phyloP scores from a whole-genome alignment of 176 grass and related monocot genomes.

The Calamus simplicifolius region DNA sequence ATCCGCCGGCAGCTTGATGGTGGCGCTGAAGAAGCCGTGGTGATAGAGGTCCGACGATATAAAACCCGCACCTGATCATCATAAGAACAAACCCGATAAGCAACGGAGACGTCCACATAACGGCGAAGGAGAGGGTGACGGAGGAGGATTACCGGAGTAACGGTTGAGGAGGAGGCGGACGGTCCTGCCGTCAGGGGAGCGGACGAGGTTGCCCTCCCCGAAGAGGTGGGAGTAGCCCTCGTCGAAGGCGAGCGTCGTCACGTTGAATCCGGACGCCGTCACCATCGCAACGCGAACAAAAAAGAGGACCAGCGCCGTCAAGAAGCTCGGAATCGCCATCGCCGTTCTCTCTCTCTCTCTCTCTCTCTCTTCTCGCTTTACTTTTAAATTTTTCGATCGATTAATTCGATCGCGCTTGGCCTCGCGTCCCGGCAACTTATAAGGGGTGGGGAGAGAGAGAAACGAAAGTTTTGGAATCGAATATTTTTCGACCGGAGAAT shows the following conservation, averaged over 20 bases:
- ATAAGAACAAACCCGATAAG: not conserved
- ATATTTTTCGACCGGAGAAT: too few relatives aligned
- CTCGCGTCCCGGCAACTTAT: too few relatives aligned
- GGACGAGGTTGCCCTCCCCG: slow-evolving; percentile 58
- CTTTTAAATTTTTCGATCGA: too few relatives aligned
- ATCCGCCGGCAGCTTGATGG: slow-evolving; percentile 62
- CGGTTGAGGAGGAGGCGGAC: slow-evolving; percentile 63
- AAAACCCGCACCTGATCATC: slow-evolving; percentile 57
- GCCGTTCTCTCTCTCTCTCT: not conserved
- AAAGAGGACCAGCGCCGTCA: slow-evolving; percentile 17
- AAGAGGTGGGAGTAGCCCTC: slow-evolving; percentile 72
- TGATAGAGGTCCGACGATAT: slow-evolving; percentile 72
- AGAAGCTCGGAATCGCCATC: slow-evolving; percentile 18
- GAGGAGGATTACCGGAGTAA: slow-evolving; percentile 37
- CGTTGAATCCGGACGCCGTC: slow-evolving; percentile 28
- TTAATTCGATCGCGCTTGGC: too few relatives aligned
- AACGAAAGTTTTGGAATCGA: too few relatives aligned
- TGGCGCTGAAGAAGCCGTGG: slow-evolving; percentile 74
- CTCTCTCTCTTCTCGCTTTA: too few relatives aligned
- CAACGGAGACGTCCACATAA: not conserved
- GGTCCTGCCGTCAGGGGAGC: slow-evolving; percentile 29
- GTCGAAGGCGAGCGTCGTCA: slow-evolving; percentile 46
- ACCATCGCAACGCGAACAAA: slow-evolving; percentile 8
- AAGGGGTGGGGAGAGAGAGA: too few relatives aligned
- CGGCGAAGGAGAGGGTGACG: not conserved